Base-by-base conservation (phyloP, 345 rosid species). In the Kernera saxatilis region DNA sequence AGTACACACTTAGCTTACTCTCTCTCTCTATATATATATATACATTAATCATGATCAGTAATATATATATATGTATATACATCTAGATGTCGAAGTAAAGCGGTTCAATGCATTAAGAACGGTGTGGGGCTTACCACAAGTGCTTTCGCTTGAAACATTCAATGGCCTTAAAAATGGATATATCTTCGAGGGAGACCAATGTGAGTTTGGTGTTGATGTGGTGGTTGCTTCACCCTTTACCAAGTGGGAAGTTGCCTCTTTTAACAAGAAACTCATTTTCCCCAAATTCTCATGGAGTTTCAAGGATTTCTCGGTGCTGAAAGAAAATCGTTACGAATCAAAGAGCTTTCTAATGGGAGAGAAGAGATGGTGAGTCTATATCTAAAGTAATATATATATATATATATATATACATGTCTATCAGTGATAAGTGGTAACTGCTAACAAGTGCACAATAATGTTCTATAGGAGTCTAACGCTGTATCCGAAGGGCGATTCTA, bases 141-240 rank as follows among this genome's bases (percentile, higher is more conserved):
- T 62, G 12, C 11, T 62, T 27, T 29, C 67, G 1, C 53, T 6
- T 43, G 27, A 19, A 17, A 62, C 18, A 17, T 62, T 62, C 26
- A 26, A 8, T 44, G 37, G 44, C 26, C 67, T 18, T 6, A 12
- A 43, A 61, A 43, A 29, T 43, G 67, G 67, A 62, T 44, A 17
- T 26, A 30, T 62, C 13, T 62, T 44, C 2, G 67, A 62, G 1
- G 40, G 67, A 41, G 67, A 62, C 26, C 39, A 62, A 18, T 49
- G 58, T 48, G 48, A 48, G 59, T 65, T 65, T 50, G 48, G 70
- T 48, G 59, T 22, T 49, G 59, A 50, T 65, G 58, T 65, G 21
- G 21, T 49, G 43, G 58, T 65, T 50, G 21, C 48, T 33, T 15
- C 59, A 49, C 46, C 57, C 5, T 23, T 17, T 22, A 35, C 5